These are phyloP conservation scores for Paramecium sonneborni DNA, from an alignment of 73 alveolate genomes.

Conservation along the genomic window DNA sequence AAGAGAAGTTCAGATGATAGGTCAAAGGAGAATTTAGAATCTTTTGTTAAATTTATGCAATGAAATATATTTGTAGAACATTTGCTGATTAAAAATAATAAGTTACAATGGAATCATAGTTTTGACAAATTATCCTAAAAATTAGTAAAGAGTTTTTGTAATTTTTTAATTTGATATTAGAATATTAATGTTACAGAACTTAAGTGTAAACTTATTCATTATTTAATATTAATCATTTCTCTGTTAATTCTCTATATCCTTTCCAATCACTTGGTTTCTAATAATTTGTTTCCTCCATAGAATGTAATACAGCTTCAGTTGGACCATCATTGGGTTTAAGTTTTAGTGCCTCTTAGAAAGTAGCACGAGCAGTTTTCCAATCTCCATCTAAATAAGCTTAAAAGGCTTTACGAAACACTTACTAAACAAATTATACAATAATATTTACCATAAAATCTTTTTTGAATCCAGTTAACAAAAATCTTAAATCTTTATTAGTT, in stretches of 20 bases:
- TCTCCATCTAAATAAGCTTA: conserved; percentile 75
- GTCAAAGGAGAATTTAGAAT: no score
- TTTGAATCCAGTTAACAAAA: conserved; percentile 70
- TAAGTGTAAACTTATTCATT: not conserved
- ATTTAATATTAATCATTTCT: conserved; percentile 13
- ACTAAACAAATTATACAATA: not conserved
- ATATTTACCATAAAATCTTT: conserved; percentile 68
- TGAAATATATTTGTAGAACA: no score
- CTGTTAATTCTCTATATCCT: conserved; percentile 76
- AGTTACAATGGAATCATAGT: no score
- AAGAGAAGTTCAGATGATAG: no score
- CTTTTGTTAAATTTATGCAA: no score
- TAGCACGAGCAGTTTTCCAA: conserved; percentile 76
- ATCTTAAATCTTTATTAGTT: conserved; percentile 60
- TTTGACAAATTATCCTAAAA: no score
- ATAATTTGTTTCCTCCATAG: conserved; percentile 76
- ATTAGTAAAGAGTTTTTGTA: no score
- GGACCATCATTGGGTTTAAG: conserved; percentile 59
- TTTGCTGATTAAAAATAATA: no score
- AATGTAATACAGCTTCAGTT: conserved; percentile 67
- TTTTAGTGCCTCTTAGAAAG: conserved; percentile 64
- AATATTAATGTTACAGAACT: not conserved
- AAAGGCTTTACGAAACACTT: conserved; percentile 72
- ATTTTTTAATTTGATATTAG: not conserved
- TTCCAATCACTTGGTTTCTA: conserved; percentile 77